These are phyloP conservation scores for Aschersonia sp. DNA, from an alignment of 2,329 filamentous ascomycete species.

Conservation along the genomic window DNA sequence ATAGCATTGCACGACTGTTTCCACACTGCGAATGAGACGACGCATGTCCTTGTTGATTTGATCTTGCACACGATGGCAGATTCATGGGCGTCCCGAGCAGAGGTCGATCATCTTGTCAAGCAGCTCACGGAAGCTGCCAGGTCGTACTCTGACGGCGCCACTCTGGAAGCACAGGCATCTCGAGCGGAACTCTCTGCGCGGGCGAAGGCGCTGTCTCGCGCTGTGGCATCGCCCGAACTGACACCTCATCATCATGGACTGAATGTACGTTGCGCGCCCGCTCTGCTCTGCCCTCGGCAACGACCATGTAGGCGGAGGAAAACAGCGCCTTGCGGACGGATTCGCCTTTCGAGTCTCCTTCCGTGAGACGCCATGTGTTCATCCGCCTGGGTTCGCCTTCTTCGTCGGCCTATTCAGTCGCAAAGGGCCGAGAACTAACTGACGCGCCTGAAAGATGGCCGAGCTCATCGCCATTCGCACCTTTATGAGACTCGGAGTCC, in stretches of 20 bases:
- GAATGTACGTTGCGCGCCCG: slow-evolving; percentile 9
- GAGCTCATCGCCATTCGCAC: slow-evolving; percentile 15
- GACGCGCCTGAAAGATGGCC: slow-evolving; percentile 11
- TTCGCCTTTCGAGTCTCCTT: not conserved
- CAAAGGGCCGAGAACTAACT: not conserved
- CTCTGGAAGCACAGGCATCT: slow-evolving; percentile 11
- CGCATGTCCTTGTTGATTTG: not conserved
- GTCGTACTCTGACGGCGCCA: slow-evolving; percentile 10
- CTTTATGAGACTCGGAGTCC: slow-evolving; percentile 15
- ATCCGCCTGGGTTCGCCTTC: not conserved
- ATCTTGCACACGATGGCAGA: not conserved
- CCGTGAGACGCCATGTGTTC: not conserved
- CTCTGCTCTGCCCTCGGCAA: not conserved
- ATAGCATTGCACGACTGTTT: not conserved
- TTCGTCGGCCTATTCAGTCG: not conserved
- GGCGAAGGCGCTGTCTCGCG: slow-evolving; percentile 11
- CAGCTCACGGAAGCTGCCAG: slow-evolving; percentile 7
- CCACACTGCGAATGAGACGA: not conserved
- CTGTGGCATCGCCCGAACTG: slow-evolving; percentile 13
- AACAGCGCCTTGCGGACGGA: not conserved
- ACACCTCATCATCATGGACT: slow-evolving; percentile 18
- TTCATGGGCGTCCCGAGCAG: not conserved
- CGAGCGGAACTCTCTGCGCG: slow-evolving; percentile 13
- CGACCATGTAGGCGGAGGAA: not conserved
- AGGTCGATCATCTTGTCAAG: slow-evolving; percentile 8